A percentile compares a stretch with the other conserved stretches of the same genome.
These are phyloP conservation scores for Entomortierella parvispora DNA, from an alignment of 192 early-diverging fungal species.

Conservation along the genomic window DNA sequence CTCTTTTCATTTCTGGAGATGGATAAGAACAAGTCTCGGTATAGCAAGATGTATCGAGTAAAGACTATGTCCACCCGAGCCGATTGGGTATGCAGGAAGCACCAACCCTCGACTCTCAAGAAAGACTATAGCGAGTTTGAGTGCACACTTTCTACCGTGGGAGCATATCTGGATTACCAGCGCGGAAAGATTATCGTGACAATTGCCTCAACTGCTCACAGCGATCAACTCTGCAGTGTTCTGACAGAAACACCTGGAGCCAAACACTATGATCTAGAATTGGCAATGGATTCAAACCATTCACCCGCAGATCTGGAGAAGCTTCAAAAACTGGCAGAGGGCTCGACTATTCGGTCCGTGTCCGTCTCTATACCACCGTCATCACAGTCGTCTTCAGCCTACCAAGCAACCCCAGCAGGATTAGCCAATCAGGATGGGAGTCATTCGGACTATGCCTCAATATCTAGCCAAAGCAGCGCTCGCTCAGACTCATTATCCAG, in stretches of 20 bases:
- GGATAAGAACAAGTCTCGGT: conserved; percentile 2
- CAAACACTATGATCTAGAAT: background rate
- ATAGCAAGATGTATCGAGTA: background rate
- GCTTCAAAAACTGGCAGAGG: background rate
- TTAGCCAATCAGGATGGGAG: background rate
- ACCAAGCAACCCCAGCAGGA: no score
- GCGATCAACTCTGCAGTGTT: background rate
- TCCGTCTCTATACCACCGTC: background rate
- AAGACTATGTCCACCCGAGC: background rate
- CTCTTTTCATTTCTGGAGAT: background rate
- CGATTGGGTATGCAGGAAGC: conserved; percentile 6
- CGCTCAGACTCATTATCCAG: conserved; percentile 12
- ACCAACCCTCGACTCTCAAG: background rate
- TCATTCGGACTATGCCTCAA: background rate
- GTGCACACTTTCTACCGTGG: conserved; percentile 1
- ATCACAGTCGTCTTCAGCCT: background rate
- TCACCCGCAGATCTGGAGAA: background rate
- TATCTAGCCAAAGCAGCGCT: background rate
- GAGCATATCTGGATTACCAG: conserved; percentile 4
- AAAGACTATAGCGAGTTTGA: background rate
- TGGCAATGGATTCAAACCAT: background rate
- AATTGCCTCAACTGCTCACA: background rate
- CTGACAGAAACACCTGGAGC: background rate
- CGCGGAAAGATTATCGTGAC: conserved; percentile 6
- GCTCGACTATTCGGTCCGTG: background rate